Conservation (phyloP, 495 filamentous ascomycete genomes). For the Penicillium roqueforti region DNA sequence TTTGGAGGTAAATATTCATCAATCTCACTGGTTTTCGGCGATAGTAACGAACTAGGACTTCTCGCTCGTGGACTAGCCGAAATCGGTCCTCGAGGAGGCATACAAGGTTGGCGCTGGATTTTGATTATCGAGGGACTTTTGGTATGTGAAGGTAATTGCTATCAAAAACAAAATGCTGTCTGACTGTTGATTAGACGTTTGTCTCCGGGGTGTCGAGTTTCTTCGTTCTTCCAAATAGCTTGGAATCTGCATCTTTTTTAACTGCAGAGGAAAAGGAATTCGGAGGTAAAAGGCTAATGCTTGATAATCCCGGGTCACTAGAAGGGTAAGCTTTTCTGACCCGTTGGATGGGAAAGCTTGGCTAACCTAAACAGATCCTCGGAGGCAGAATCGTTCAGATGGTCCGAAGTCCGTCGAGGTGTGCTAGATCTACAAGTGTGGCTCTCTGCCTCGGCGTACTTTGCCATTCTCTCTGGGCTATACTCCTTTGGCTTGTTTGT, state of each 20-base stretch:
- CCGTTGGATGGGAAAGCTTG: neutral
- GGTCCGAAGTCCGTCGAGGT: constrained; percentile 42
- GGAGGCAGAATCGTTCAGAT: constrained; percentile 36
- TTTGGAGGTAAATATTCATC: constrained; percentile 51
- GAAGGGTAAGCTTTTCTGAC: constrained; percentile 25
- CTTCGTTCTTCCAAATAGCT: constrained; percentile 53
- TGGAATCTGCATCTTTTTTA: constrained; percentile 49
- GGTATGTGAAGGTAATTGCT: constrained; percentile 18
- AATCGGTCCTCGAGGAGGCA: constrained; percentile 49
- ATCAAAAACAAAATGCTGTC: neutral
- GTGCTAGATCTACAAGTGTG: constrained; percentile 35
- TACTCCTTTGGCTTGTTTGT: constrained; percentile 46
- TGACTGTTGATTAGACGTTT: constrained; percentile 38
- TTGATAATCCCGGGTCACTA: constrained; percentile 34
- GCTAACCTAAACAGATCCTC: constrained; percentile 17
- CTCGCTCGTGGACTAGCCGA: constrained; percentile 64
- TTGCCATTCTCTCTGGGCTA: constrained; percentile 40
- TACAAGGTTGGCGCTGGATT: constrained; percentile 62
- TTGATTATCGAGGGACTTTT: constrained; percentile 62
- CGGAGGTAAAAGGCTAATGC: constrained; percentile 35
- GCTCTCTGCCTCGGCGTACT: constrained; percentile 43
- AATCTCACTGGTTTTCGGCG: neutral
- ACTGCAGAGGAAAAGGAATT: constrained; percentile 46
- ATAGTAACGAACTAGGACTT: constrained; percentile 38
- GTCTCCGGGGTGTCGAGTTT: constrained; percentile 47